Evolutionary conservation across 768 basidiomycete species (phyloP).

Genomic region (Tylopilus subfusipes): DNA sequence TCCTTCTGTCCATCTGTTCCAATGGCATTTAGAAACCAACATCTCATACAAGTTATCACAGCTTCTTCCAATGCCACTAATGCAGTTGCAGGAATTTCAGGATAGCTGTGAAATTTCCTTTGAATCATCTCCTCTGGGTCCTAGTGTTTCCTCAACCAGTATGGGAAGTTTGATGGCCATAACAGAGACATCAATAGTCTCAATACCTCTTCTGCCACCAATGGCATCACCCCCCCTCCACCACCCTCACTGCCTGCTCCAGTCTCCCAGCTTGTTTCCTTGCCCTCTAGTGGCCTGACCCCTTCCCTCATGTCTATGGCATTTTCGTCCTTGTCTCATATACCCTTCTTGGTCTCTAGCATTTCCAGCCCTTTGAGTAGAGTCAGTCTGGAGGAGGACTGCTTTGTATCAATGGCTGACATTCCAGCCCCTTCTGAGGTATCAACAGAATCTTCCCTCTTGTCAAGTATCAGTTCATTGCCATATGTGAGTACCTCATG

Average conservation of each 20-base stretch:
- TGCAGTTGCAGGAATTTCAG: slow-evolving; percentile 45
- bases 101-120: slow-evolving; percentile 64
- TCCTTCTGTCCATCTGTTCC: slow-evolving; percentile 39
- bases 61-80: slow-evolving; percentile 67
- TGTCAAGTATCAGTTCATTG: slow-evolving; percentile 37
- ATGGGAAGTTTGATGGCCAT: slow-evolving; percentile 33
- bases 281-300: slow-evolving; percentile 34
- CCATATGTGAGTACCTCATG: slow-evolving; percentile 35
- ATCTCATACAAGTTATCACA: slow-evolving; percentile 74
- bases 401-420: slow-evolving; percentile 17
- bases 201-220: slow-evolving; percentile 2
- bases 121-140: slow-evolving; percentile 71
- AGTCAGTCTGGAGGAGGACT: slow-evolving; percentile 33
- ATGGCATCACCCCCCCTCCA: background rate
- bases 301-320: slow-evolving; percentile 31
- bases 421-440: slow-evolving; percentile 29
- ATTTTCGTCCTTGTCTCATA: slow-evolving; percentile 34
- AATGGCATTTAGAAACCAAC: slow-evolving; percentile 65
- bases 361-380: slow-evolving; percentile 44
- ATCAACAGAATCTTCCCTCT: slow-evolving; percentile 56
- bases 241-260: too few relatives aligned
- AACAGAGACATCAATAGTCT: slow-evolving; percentile 29
- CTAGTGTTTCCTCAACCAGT: slow-evolving; percentile 44
- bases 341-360: slow-evolving; percentile 38
- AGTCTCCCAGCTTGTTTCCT: slow-evolving; percentile 17